phyloP scores from a whole-genome alignment of 2,329 filamentous ascomycete genomes.

The Aureobasidium melanogenum region DNA sequence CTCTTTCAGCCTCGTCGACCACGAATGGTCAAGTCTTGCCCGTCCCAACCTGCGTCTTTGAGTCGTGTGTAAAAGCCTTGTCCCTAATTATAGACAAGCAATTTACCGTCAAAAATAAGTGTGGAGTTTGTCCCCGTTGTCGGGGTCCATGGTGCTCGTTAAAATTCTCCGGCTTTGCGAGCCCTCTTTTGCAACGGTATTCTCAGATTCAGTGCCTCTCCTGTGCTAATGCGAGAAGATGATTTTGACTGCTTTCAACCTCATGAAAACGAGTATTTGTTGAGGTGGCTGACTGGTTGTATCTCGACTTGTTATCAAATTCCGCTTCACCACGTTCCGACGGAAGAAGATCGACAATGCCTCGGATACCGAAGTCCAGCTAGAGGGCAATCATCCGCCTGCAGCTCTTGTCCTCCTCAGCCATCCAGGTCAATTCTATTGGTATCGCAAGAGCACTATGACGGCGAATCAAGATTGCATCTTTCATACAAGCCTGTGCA shows the following conservation, averaged over 20 bases:
- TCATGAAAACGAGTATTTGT: not conserved
- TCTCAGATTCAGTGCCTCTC: not conserved
- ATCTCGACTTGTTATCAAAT: not conserved
- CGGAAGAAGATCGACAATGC: not conserved
- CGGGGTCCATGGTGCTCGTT: not conserved
- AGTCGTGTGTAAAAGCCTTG: not conserved
- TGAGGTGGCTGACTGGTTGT: too few relatives aligned
- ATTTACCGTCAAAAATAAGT: conserved; percentile 4
- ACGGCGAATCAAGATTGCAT: too few relatives aligned
- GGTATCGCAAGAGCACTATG: not conserved
- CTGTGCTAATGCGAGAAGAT: not conserved
- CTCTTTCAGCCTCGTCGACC: not conserved
- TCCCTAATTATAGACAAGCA: conserved; percentile 2
- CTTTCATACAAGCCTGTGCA: too few relatives aligned
- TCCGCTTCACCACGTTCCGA: not conserved
- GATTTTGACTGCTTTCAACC: not conserved
- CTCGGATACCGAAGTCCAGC: not conserved
- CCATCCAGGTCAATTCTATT: not conserved
- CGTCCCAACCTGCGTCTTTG: not conserved
- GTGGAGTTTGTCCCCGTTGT: not conserved
- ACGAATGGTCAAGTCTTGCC: not conserved
- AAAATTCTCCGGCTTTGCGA: not conserved
- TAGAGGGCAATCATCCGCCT: not conserved
- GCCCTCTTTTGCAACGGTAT: conserved; percentile 3
- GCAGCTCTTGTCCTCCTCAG: not conserved